Percentiles rank a stretch among this genome's conserved stretches.
Conservation (phyloP, 2,329 filamentous ascomycete genomes). For the Rhynchosporium graminicola region DNA sequence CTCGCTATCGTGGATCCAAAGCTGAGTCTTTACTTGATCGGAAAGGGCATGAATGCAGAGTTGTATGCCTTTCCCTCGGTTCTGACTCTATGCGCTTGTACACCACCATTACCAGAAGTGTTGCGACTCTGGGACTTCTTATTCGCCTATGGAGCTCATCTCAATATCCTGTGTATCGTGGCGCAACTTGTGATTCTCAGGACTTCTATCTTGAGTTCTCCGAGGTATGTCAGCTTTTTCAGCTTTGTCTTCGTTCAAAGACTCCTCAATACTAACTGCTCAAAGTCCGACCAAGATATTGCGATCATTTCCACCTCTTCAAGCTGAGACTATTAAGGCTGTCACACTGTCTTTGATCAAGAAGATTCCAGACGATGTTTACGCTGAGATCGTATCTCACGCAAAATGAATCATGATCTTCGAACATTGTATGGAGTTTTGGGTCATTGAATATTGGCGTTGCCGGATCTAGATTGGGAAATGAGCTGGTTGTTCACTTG, state of each 20-base stretch:
- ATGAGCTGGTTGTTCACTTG: not conserved
- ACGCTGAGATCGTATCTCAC: slow-evolving; percentile 85
- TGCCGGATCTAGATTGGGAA: not conserved
- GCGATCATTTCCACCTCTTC: slow-evolving; percentile 81
- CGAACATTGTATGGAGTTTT: slow-evolving; percentile 14
- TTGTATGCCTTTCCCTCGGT: slow-evolving; percentile 97
- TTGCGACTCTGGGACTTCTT: slow-evolving; percentile 94
- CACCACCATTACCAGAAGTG: slow-evolving; percentile 90
- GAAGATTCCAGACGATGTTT: slow-evolving; percentile 88
- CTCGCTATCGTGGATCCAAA: slow-evolving; percentile 89
- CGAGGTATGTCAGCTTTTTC: slow-evolving; percentile 61
- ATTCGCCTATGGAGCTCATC: slow-evolving; percentile 90
- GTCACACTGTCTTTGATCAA: slow-evolving; percentile 83
- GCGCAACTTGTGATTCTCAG: slow-evolving; percentile 89
- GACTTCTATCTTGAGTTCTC: slow-evolving; percentile 77
- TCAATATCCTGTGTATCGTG: slow-evolving; percentile 96
- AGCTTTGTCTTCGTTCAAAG: not conserved
- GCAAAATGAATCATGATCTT: slow-evolving; percentile 60
- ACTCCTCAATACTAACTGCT: not conserved
- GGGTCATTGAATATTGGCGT: slow-evolving; percentile 1
- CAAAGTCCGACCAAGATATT: slow-evolving; percentile 85
- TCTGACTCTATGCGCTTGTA: slow-evolving; percentile 91
- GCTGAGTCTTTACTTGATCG: slow-evolving; percentile 78
- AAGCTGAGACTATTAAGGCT: slow-evolving; percentile 81
- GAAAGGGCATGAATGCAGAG: slow-evolving; percentile 86